Percentiles rank a stretch among this genome's conserved stretches.
Conservation (phyloP, 202 grass and related monocot species). For the Musa balbisiana region DNA sequence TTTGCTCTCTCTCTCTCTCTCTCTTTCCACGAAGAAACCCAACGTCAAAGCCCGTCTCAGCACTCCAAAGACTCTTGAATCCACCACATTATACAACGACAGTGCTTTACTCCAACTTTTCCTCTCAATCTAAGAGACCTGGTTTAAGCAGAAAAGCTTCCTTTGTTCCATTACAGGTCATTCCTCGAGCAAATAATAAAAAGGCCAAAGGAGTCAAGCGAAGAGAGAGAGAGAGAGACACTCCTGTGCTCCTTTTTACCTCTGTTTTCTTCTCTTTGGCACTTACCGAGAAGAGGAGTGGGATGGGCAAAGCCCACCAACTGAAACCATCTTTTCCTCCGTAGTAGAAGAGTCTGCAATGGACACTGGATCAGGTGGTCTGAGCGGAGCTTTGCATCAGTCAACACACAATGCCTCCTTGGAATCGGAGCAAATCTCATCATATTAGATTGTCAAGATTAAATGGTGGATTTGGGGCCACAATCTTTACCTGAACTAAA, state of each 20-base stretch:
- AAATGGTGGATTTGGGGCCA: not conserved
- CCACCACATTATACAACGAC: not conserved
- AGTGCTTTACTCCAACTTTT: constrained; percentile 25
- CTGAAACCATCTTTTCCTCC: not conserved
- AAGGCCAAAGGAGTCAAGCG: not conserved
- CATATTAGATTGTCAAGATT: not conserved
- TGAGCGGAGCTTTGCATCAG: not conserved
- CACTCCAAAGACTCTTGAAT: too few species aligned
- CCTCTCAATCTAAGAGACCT: constrained; percentile 8
- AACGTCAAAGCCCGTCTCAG: too few species aligned
- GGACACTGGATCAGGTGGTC: too few species aligned
- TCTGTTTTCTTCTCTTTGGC: constrained; percentile 3
- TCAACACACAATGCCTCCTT: not conserved
- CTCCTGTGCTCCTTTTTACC: not conserved
- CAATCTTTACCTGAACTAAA: not conserved
- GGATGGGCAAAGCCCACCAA: not conserved
- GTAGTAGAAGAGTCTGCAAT: too few species aligned
- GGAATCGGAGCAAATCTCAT: not conserved
- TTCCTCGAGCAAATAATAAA: not conserved
- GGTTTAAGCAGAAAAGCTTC: too few species aligned
- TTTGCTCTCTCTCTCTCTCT: not conserved
- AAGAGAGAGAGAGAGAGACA: not conserved
- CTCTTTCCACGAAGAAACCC: too few species aligned
- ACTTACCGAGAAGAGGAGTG: not conserved
- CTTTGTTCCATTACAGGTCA: constrained; percentile 11